Conservation (phyloP, 2,329 filamentous ascomycete genomes). For the Aspergillus piperis region DNA sequence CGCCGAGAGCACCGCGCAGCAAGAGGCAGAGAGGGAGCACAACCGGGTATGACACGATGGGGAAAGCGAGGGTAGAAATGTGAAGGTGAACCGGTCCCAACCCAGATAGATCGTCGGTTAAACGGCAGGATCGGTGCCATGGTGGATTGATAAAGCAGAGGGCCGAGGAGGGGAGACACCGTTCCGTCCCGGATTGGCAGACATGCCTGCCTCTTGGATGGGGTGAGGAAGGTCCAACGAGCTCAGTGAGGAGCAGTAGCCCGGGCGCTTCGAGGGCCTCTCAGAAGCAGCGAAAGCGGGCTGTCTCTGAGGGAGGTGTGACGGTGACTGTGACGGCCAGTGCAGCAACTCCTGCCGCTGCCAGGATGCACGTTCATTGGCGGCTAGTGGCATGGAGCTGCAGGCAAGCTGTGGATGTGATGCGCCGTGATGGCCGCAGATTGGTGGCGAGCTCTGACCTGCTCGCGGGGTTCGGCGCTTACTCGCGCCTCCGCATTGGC, state of each 20-base stretch:
- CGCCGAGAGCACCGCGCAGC: slow-evolving; percentile 2
- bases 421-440: neutral
- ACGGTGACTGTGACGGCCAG: slow-evolving; percentile 37
- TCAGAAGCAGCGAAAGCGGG: slow-evolving; percentile 6
- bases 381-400: neutral
- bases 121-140: slow-evolving; percentile 9
- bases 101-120: slow-evolving; percentile 6
- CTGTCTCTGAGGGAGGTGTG: slow-evolving; percentile 11
- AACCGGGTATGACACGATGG: neutral
- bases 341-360: slow-evolving; percentile 30
- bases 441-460: neutral
- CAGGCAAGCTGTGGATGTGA: neutral
- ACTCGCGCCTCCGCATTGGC: neutral
- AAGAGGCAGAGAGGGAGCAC: neutral
- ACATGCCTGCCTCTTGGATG: neutral
- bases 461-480: slow-evolving; percentile 6
- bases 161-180: neutral
- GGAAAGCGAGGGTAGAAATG: slow-evolving; percentile 7
- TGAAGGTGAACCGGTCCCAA: neutral
- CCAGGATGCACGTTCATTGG: slow-evolving; percentile 16
- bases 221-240: neutral
- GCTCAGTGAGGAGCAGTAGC: neutral
- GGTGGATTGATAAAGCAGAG: slow-evolving; percentile 6
- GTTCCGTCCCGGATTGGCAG: slow-evolving; percentile 7
- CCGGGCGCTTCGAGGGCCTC: slow-evolving; percentile 19